Percentiles rank a stretch among this genome's conserved stretches.
These are phyloP conservation scores for Dicorynia guianensis DNA, from an alignment of 306 rosid species.

Conservation along the genomic window DNA sequence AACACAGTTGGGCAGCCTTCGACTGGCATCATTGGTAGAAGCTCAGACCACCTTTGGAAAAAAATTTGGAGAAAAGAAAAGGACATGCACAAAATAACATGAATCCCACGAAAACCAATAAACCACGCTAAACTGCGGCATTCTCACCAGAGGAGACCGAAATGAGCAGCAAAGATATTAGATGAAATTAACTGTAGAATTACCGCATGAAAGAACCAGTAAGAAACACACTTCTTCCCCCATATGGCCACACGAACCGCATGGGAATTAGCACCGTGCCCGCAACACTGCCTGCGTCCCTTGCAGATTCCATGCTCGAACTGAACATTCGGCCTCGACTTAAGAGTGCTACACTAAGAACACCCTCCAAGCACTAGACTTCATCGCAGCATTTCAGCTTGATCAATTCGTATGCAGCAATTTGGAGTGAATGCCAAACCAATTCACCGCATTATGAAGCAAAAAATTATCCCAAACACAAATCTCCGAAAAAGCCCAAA, in stretches of 20 bases:
- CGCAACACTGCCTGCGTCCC: constrained; percentile 57
- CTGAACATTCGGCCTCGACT: constrained; percentile 57
- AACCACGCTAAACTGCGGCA: constrained; percentile 27
- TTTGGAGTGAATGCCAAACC: constrained; percentile 48
- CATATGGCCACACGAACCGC: constrained; percentile 97
- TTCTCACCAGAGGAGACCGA: neutral
- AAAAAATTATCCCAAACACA: constrained; percentile 31
- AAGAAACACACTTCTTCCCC: constrained; percentile 82
- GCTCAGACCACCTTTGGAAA: constrained; percentile 67
- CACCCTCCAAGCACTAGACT: constrained; percentile 53
- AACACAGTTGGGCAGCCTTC: constrained; percentile 94
- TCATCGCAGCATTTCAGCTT: constrained; percentile 46
- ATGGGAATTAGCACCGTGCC: constrained; percentile 76
- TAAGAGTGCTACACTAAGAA: constrained; percentile 36
- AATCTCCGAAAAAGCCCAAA: constrained; percentile 16
- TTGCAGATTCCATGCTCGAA: constrained; percentile 72
- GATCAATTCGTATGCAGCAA: constrained; percentile 44
- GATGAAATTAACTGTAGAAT: constrained; percentile 31
- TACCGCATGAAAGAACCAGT: constrained; percentile 92
- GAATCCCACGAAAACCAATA: neutral
- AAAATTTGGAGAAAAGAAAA: neutral
- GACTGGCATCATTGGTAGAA: constrained; percentile 81
- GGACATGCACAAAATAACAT: neutral
- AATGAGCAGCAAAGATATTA: neutral
- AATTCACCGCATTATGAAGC: constrained; percentile 45